Percentiles rank a stretch among this genome's conserved stretches.
Conservation (phyloP, 139 green algal genomes). For the Micromonas pusilla region DNA sequence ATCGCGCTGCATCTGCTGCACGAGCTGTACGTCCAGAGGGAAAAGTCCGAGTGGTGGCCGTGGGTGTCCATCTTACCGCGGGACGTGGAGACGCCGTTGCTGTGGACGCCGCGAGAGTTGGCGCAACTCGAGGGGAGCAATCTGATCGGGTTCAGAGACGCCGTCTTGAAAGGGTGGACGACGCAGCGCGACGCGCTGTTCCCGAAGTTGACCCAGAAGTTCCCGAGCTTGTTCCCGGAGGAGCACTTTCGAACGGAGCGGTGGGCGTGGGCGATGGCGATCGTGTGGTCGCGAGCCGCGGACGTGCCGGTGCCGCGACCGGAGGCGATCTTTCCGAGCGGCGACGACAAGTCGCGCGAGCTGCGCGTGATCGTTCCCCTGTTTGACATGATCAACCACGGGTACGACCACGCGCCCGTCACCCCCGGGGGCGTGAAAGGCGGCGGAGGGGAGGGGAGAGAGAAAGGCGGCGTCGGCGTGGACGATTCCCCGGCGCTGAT, state of each 20-base stretch:
- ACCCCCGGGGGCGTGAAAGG: too few relatives aligned
- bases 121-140: background rate
- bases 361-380: background rate
- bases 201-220: background rate
- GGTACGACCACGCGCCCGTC: too few relatives aligned
- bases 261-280: background rate
- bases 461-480: too few relatives aligned
- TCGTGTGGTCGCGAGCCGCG: background rate
- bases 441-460: too few relatives aligned
- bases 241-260: background rate
- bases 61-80: background rate
- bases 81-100: background rate
- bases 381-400: conserved; percentile 9
- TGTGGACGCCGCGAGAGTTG: background rate
- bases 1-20: background rate
- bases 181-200: background rate
- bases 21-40: background rate
- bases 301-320: too few relatives aligned
- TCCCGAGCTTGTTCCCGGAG: background rate
- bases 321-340: too few relatives aligned
- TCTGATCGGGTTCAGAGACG: background rate
- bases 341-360: background rate
- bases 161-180: background rate
- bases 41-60: background rate
- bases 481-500: background rate